phyloP scores from a whole-genome alignment of 1,284 basidiomycete genomes.

The Exobasidium rhododendri region DNA sequence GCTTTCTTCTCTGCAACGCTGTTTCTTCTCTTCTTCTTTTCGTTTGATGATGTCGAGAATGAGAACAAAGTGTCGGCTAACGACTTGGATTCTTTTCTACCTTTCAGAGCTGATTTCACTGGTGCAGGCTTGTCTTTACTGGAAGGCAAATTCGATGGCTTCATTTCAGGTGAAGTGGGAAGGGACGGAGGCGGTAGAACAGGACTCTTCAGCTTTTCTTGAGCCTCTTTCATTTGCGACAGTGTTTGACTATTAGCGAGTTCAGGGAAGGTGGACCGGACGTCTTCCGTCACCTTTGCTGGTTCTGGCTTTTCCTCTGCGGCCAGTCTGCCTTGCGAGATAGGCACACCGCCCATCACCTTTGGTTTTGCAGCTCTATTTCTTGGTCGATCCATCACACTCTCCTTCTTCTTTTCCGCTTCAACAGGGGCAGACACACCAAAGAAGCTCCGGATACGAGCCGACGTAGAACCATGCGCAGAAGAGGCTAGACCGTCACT shows the following conservation, averaged over 20 bases:
- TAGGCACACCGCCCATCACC: constrained; percentile 35
- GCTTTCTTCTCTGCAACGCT: constrained; percentile 19
- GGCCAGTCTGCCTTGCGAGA: constrained; percentile 31
- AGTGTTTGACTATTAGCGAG: neutral
- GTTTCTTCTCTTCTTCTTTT: constrained; percentile 29
- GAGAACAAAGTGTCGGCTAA: constrained; percentile 48
- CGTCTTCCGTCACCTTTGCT: constrained; percentile 21
- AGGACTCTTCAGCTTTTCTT: neutral
- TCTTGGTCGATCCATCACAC: constrained; percentile 36
- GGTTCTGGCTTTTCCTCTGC: neutral
- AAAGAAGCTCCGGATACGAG: constrained; percentile 10
- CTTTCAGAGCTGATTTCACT: constrained; percentile 36
- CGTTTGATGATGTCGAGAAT: constrained; percentile 25
- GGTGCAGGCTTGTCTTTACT: constrained; percentile 38
- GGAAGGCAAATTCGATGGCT: constrained; percentile 1
- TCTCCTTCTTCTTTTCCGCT: constrained; percentile 13
- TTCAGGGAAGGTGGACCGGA: constrained; percentile 29
- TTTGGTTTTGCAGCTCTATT: constrained; percentile 21
- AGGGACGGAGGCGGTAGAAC: constrained; percentile 1
- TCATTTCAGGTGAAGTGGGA: constrained; percentile 7
- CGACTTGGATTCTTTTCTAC: constrained; percentile 24
- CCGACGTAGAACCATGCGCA: constrained; percentile 4
- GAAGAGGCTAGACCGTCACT: constrained; percentile 6
- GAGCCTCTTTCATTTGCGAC: neutral
- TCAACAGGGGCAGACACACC: neutral